phyloP scores from a whole-genome alignment of 371 early-diverging fungal genomes.

The Neoconidiobolus thromboides region DNA sequence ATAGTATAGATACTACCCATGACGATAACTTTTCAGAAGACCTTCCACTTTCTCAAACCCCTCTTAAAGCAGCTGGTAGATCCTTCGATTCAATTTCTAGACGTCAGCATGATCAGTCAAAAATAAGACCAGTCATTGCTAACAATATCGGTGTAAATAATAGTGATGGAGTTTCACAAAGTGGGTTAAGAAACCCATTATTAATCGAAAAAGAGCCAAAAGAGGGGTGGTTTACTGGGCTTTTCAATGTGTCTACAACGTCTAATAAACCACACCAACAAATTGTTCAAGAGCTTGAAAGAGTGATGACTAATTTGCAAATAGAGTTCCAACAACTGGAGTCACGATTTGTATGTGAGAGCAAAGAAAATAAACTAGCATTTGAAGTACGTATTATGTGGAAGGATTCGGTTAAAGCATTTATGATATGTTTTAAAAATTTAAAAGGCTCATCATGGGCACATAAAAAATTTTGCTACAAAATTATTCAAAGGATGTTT shows the following conservation, averaged over 20 bases:
- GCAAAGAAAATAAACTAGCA: not conserved
- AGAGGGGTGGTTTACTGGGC: conserved; percentile 6
- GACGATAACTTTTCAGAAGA: conserved; percentile 1
- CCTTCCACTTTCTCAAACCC: conserved; percentile 4
- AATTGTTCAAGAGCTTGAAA: conserved; percentile 6
- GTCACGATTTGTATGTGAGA: not conserved
- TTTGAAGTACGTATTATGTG: conserved; percentile 6
- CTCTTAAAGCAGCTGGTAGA: conserved; percentile 2
- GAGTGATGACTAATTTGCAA: conserved; percentile 1
- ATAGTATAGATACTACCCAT: not conserved
- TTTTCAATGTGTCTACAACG: conserved; percentile 4
- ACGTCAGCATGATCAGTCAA: not conserved
- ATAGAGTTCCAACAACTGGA: not conserved
- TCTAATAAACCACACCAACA: conserved; percentile 5
- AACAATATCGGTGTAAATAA: too few relatives aligned
- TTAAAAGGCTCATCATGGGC: conserved; percentile 5
- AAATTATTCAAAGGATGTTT: conserved; percentile 6
- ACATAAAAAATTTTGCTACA: conserved; percentile 7
- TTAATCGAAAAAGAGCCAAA: not conserved
- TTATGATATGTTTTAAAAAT: conserved; percentile 2
- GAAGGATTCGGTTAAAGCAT: not conserved
- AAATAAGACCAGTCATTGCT: not conserved
- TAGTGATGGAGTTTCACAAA: not conserved
- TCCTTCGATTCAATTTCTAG: conserved; percentile 7
- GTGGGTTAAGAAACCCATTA: too few relatives aligned